Conservation (phyloP, 768 basidiomycete genomes). For the Psilocybe cubensis region DNA sequence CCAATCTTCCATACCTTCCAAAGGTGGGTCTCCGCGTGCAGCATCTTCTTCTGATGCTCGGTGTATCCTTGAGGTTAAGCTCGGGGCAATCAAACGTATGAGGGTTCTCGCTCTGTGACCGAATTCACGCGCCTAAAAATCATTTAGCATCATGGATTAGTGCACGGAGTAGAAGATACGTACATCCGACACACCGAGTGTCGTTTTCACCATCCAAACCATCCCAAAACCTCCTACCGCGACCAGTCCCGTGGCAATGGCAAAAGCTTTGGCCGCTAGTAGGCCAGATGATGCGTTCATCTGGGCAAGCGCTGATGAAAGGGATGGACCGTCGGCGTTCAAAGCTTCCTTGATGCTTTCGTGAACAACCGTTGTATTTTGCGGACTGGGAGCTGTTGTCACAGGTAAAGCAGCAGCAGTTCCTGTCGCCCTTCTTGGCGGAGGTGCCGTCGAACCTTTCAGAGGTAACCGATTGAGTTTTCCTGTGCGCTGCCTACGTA, state of each 20-base stretch:
- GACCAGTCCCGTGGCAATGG: slow-evolving; percentile 66
- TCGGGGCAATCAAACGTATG: slow-evolving; percentile 50
- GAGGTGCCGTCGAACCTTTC: slow-evolving; percentile 29
- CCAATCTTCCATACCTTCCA: slow-evolving; percentile 40
- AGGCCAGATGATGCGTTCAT: slow-evolving; percentile 51
- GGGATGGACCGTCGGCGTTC: slow-evolving; percentile 29
- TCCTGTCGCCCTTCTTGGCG: slow-evolving; percentile 29
- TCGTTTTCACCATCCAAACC: slow-evolving; percentile 52
- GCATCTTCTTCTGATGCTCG: slow-evolving; percentile 40
- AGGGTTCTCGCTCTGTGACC: slow-evolving; percentile 56
- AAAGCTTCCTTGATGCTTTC: slow-evolving; percentile 21
- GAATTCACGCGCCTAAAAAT: slow-evolving; percentile 59
- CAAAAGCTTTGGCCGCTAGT: slow-evolving; percentile 65
- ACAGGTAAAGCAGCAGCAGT: slow-evolving; percentile 4
- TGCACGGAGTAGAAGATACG: slow-evolving; percentile 24
- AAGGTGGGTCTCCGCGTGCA: slow-evolving; percentile 23
- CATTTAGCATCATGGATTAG: neutral
- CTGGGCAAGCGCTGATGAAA: slow-evolving; percentile 40
- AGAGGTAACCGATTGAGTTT: slow-evolving; percentile 23
- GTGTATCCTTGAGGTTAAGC: slow-evolving; percentile 55
- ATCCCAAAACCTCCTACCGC: slow-evolving; percentile 45
- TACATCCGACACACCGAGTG: slow-evolving; percentile 61
- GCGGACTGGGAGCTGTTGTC: slow-evolving; percentile 4
- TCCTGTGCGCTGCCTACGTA: neutral
- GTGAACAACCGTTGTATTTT: slow-evolving; percentile 10